Evolutionary conservation across 805 yeast genomes (phyloP).

Genomic region (Sugiyamaella lignohabitans): DNA sequence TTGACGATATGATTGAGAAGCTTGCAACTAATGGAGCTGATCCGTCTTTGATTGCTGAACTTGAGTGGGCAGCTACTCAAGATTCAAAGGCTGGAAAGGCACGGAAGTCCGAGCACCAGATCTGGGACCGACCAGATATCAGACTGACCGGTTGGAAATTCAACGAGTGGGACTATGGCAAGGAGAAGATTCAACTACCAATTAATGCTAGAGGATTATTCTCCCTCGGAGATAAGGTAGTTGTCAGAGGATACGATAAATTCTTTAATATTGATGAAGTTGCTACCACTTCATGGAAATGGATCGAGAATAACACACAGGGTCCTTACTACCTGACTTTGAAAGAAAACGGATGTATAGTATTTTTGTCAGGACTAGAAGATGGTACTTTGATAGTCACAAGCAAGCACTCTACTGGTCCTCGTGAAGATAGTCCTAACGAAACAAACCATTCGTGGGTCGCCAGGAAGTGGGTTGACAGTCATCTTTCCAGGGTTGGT

Average conservation of each 20-base stretch:
- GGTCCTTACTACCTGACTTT: conserved; percentile 80
- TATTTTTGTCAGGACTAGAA: conserved; percentile 67
- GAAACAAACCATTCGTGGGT: conserved; percentile 65
- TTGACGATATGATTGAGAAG: conserved; percentile 2
- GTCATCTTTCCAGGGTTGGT: conserved; percentile 43
- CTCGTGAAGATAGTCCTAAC: conserved; percentile 39
- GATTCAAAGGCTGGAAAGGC: conserved; percentile 19
- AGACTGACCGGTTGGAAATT: conserved; percentile 60
- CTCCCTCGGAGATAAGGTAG: conserved; percentile 40
- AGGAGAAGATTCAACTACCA: conserved; percentile 51
- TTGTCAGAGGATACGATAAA: conserved; percentile 87
- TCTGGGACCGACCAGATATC: conserved; percentile 27
- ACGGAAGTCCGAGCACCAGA: conserved; percentile 11
- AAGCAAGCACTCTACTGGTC: conserved; percentile 86
- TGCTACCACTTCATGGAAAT: conserved; percentile 42
- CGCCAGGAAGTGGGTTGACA: conserved; percentile 54
- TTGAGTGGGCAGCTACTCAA: conserved; percentile 5
- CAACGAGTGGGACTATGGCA: conserved; percentile 82
- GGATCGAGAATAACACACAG: conserved; percentile 40
- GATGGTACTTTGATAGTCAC: conserved; percentile 80
- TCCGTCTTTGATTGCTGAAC: conserved; percentile 6
- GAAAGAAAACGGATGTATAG: conserved; percentile 92
- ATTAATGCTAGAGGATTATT: conserved; percentile 80
- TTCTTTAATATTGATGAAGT: conserved; percentile 80
- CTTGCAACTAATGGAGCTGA: not conserved